These are phyloP conservation scores for Yamadazyma taylorii DNA, from an alignment of 1,139 yeast species.

Conservation along the genomic window DNA sequence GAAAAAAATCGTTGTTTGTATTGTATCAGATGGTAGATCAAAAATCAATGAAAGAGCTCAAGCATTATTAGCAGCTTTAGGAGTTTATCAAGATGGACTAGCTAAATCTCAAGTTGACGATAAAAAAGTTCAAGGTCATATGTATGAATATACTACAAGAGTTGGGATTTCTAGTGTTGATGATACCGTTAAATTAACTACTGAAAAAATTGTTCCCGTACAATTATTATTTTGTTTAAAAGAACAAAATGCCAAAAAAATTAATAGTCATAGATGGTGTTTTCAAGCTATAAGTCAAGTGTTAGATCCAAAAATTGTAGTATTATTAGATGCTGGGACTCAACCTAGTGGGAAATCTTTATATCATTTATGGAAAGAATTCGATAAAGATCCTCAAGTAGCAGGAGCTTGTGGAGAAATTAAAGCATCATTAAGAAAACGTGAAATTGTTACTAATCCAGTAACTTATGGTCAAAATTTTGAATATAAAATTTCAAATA, in stretches of 20 bases:
- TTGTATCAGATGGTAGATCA: conserved; percentile 50
- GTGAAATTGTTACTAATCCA: conserved; percentile 46
- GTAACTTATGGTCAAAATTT: conserved; percentile 50
- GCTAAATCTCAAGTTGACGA: conserved; percentile 51
- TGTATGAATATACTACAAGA: conserved; percentile 49
- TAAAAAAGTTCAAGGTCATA: conserved; percentile 46
- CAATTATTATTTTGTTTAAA: conserved; percentile 48
- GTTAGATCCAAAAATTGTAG: conserved; percentile 43
- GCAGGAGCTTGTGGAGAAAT: conserved; percentile 56
- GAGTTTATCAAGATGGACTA: conserved; percentile 50
- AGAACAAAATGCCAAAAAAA: conserved; percentile 48
- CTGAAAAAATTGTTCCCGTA: conserved; percentile 50
- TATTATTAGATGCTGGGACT: conserved; percentile 49
- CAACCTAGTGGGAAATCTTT: conserved; percentile 48
- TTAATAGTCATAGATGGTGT: conserved; percentile 53
- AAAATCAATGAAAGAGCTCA: conserved; percentile 50
- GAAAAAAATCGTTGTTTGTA: conserved; percentile 50
- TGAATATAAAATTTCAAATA: conserved; percentile 47
- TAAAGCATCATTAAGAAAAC: conserved; percentile 41
- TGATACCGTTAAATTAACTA: conserved; percentile 47
- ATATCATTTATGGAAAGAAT: conserved; percentile 51
- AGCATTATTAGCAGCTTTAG: conserved; percentile 48
- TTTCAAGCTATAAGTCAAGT: conserved; percentile 50
- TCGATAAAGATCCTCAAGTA: conserved; percentile 46
- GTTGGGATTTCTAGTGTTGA: conserved; percentile 49